A percentile compares a stretch with the other conserved stretches of the same genome.
Evolutionary conservation across 2,329 filamentous ascomycete genomes (phyloP).

Genomic region (Pseudocercospora pini-densiflorae): DNA sequence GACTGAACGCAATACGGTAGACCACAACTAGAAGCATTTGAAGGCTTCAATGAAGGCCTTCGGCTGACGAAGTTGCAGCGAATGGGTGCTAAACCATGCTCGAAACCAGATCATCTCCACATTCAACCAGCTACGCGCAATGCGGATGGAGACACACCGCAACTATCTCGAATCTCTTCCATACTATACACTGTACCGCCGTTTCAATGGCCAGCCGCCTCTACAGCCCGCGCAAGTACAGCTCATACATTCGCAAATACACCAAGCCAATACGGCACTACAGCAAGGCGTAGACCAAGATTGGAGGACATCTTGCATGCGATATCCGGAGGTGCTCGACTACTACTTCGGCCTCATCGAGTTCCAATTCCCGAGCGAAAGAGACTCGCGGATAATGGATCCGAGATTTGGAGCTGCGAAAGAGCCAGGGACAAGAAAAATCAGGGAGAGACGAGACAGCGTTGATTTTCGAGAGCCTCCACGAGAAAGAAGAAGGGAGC

Average conservation of each 20-base stretch:
- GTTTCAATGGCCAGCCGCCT: conserved; percentile 51
- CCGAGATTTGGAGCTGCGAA: conserved; percentile 37
- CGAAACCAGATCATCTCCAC: conserved; percentile 50
- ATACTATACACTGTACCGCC: conserved; percentile 52
- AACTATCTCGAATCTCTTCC: conserved; percentile 51
- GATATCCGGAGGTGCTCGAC: conserved; percentile 80
- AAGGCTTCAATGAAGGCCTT: not conserved
- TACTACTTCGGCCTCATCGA: conserved; percentile 77
- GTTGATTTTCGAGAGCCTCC: conserved; percentile 21
- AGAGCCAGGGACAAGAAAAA: conserved; percentile 40
- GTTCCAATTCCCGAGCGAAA: conserved; percentile 65
- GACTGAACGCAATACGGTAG: conserved; percentile 36
- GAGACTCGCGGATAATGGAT: conserved; percentile 43
- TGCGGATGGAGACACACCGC: conserved; percentile 47
- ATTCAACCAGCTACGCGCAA: conserved; percentile 47
- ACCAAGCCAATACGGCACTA: conserved; percentile 66
- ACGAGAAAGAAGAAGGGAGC: conserved; percentile 30
- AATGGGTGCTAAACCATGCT: conserved; percentile 53
- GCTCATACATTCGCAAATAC: conserved; percentile 58
- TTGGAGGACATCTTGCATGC: conserved; percentile 75
- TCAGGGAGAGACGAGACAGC: conserved; percentile 38
- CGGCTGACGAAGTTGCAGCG: conserved; percentile 37
- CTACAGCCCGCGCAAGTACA: conserved; percentile 47
- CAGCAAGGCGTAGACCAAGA: conserved; percentile 79
- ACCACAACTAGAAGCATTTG: not conserved